Base-by-base conservation (phyloP, 169 alveolate genomes). In the Sarcocystis neurona region DNA sequence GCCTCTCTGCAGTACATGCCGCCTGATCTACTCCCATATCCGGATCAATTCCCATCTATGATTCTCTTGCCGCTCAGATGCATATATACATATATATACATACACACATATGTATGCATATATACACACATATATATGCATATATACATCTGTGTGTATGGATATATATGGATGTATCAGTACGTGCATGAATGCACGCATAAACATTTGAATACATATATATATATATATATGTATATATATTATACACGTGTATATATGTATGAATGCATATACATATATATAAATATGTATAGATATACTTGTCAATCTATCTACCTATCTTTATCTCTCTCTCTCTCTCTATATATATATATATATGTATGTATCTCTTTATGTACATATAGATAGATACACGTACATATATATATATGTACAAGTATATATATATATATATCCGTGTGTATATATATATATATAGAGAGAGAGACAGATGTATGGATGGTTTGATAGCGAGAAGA, bases 191-290 rank as follows among this genome's bases (percentile, higher is more conserved):
- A 6, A 5, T 5, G 43, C 4, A 68, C 34, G 41, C 44, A 68
- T 37, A 3, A 27, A 20, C 43, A 15, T n/a, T 30, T 5, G 43
- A 2, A 68, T 12, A 68, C 32, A 68, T 68, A 44, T 30, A 68
- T 37, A 68, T 68, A 68, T 68, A 68, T 68, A 37, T 68, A 68
- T 68, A 68, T 68, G 34, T 68, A 68, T 68, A 23, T 68, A n/a
- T 37, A 37, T 37, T 23, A 15, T 15, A 30, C 12, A 15, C 75
- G 10, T 12, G 32, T 12, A 63, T 27, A 15, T 27, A 30, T 63
- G 75, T 27, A 30, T 50, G 60, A 50, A 32, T 6, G 6, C 32
- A 23, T 63, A 10, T 15, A 30, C 6, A 8, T 15, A 63, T 15
- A 63, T 23, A 23, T 12, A 15, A 15, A 63, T 23, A 63, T 63